Base-by-base conservation (phyloP, 306 rosid species). In the Cicer cuneatum region DNA sequence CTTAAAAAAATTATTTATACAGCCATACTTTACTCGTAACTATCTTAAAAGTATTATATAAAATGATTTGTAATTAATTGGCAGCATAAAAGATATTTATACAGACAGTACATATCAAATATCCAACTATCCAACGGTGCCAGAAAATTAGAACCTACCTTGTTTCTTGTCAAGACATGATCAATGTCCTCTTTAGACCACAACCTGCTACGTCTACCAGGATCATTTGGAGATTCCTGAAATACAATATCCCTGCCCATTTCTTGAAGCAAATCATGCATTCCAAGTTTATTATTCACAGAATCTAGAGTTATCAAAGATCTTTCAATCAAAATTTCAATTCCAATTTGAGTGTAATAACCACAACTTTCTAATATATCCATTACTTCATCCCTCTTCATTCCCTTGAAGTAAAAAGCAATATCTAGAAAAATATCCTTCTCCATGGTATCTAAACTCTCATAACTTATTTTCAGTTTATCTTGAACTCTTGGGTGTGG, bases 241-340 rank as follows among this genome's bases (percentile, higher is more conserved):
- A 29, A 35, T 43, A 81, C 86, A 45, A 83, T 71, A 6, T 39
- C 13, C 9, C 33, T 40, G 10, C 85, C 70, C 70, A 65, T 65
- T 65, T 65, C 52, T 42, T 65, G 70, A 24, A 87, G 52, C 74
- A 84, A 48, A 66, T 80, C 74, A 74, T 87, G 88, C 80, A 87
- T 74, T 2, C 7, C 56, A 2, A 74, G 13, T 4, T 65, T 73
- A 74, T 10, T 0, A 29, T 7, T 8, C 1, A 4, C 3, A 19
- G 11, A 0, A 13, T 66, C 21, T 10, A 13, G 0, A 2, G 49
- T 75, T 24, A 83, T 8, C 1, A 83, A 41, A 24, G 84, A 86
- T 60, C 74, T 86, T 69, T 86, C 80, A 39, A 54, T 12, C 13
- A 83, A 82, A 41, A 61, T 9, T 5, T 72, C 68, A 33, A 86